These are phyloP conservation scores for Phtheirospermum japonicum DNA, from an alignment of 257 asterid species.

Conservation along the genomic window DNA sequence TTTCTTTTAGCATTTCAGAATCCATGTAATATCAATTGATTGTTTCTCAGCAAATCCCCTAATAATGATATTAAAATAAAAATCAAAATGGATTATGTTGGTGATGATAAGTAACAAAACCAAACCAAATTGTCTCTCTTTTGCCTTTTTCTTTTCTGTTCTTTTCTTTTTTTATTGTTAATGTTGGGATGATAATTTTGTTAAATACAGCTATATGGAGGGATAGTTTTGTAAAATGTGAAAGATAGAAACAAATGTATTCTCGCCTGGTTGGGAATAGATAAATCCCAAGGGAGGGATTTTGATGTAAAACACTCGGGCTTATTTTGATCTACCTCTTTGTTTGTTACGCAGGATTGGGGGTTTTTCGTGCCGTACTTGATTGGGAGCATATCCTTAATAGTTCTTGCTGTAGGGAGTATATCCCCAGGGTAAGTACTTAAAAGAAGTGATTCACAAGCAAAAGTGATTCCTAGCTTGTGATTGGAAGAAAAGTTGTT, in stretches of 20 bases:
- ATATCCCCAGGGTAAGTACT: conserved; percentile 79
- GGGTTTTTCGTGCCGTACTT: conserved; percentile 94
- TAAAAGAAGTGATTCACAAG: background rate
- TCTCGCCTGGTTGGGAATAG: no score
- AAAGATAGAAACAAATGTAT: no score
- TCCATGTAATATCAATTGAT: background rate
- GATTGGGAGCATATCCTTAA: conserved; percentile 84
- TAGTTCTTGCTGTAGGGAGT: conserved; percentile 91
- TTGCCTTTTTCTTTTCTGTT: background rate
- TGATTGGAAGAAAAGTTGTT: background rate
- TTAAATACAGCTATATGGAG: background rate
- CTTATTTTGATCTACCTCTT: conserved; percentile 21
- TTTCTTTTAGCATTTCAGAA: no score
- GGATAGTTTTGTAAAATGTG: background rate
- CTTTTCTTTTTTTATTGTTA: background rate
- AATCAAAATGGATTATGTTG: background rate
- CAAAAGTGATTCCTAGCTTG: background rate
- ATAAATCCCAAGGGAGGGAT: background rate
- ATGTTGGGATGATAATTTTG: background rate
- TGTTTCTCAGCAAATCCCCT: background rate
- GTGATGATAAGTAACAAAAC: background rate
- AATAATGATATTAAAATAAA: no score
- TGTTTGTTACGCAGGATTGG: conserved; percentile 66
- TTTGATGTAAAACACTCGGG: background rate
- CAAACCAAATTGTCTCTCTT: background rate